These are phyloP conservation scores for Saturnispora diversa DNA, from an alignment of 805 yeast genomes.

Conservation along the genomic window DNA sequence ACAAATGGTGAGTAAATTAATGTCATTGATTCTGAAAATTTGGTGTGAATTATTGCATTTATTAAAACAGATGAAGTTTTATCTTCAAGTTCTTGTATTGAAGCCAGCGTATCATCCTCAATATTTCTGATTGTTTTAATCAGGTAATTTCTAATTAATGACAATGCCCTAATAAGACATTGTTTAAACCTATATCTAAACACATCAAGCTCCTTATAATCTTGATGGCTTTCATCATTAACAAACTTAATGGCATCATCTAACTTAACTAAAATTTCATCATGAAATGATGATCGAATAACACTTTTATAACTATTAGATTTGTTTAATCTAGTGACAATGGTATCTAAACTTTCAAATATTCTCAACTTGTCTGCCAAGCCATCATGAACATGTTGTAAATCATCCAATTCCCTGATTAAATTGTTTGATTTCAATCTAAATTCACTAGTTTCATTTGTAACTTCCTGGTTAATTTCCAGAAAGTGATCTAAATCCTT, in stretches of 20 bases:
- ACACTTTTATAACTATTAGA: conserved; percentile 63
- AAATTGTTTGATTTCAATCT: conserved; percentile 47
- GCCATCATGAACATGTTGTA: conserved; percentile 35
- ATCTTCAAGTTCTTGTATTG: conserved; percentile 16
- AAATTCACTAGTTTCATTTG: conserved; percentile 55
- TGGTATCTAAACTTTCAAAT: conserved; percentile 64
- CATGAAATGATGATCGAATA: conserved; percentile 45
- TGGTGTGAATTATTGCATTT: conserved; percentile 59
- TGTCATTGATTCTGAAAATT: conserved; percentile 38
- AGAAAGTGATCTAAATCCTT: conserved; percentile 41
- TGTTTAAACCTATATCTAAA: conserved; percentile 71
- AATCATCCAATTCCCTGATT: conserved; percentile 37
- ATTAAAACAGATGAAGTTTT: conserved; percentile 32
- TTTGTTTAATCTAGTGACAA: conserved; percentile 59
- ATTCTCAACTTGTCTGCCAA: conserved; percentile 43
- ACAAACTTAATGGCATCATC: conserved; percentile 63
- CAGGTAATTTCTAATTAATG: conserved; percentile 64
- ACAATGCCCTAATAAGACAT: conserved; percentile 73
- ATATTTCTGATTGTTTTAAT: conserved; percentile 34
- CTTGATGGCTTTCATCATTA: conserved; percentile 37
- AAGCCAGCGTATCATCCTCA: conserved; percentile 20
- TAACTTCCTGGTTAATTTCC: conserved; percentile 47
- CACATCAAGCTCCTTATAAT: conserved; percentile 58
- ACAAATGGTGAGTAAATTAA: conserved; percentile 18
- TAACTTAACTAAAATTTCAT: conserved; percentile 44